A percentile compares a stretch with the other conserved stretches of the same genome.
These are phyloP conservation scores for sweet orange (Citrus sinensis) DNA, from an alignment of 345 rosid species.

Conservation along the genomic window DVS_A1.0 CM039165.1:32385501-32386000, in stretches of 20 bases:
- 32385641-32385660: constrained; percentile 74
- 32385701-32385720: constrained; percentile 32
- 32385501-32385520: constrained; percentile 52
- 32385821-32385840: constrained; percentile 92
- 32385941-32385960: constrained; percentile 87
- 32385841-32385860: constrained; percentile 84
- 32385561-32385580: constrained; percentile 63
- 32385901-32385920: constrained; percentile 92
- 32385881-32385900: constrained; percentile 92
- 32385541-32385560: constrained; percentile 79
- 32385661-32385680: constrained; percentile 48
- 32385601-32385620: constrained; percentile 72
- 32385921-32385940: constrained; percentile 73
- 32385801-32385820: constrained; percentile 83
- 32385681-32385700: constrained; percentile 42
- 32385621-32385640: constrained; percentile 69
- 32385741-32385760: constrained; percentile 27
- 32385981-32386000: constrained; percentile 70
- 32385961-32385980: constrained; percentile 48
- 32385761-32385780: constrained; percentile 31
- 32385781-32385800: constrained; percentile 52
- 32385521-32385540: constrained; percentile 61
- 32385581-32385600: constrained; percentile 81
- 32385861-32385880: constrained; percentile 92
- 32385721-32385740: constrained; percentile 33